These are phyloP conservation scores for Chlorella sorokiniana DNA, from an alignment of 139 green algal species.

Conservation along the genomic window DNA sequence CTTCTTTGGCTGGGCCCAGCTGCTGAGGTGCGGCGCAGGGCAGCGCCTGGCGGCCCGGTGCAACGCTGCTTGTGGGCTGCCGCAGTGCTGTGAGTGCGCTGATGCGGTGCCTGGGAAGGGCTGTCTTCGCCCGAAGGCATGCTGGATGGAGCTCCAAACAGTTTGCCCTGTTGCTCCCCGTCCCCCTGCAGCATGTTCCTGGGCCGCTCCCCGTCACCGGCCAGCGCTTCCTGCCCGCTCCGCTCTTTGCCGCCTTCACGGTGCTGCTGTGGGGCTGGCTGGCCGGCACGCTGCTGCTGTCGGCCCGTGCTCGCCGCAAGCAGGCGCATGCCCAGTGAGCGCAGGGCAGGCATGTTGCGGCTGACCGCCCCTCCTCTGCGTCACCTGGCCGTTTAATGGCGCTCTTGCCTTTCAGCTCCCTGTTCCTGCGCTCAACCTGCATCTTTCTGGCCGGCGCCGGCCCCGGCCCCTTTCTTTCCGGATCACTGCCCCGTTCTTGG, in stretches of 20 bases:
- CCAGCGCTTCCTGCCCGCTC: constrained; percentile 2
- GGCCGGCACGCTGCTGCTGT: background rate
- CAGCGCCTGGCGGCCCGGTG: background rate
- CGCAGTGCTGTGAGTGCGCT: background rate
- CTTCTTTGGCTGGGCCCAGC: constrained; percentile 33
- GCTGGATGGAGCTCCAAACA: background rate
- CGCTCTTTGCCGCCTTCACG: constrained; percentile 20
- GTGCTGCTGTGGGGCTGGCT: constrained; percentile 32
- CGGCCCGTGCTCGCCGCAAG: constrained; percentile 15
- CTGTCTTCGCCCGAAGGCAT: background rate
- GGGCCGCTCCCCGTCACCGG: constrained; percentile 24
- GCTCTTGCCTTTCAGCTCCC: no score
- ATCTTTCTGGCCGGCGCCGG: no score
- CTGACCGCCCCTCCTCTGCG: no score
- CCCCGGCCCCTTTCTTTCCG: no score
- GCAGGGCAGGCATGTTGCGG: no score
- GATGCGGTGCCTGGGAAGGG: background rate
- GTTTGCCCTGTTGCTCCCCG: background rate
- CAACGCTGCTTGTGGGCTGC: background rate
- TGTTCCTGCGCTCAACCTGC: no score
- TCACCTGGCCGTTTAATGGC: no score
- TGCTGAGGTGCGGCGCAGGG: constrained; percentile 15
- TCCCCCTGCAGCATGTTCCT: constrained; percentile 24
- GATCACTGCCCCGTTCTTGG: no score
- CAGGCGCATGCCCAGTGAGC: no score